Evolutionary conservation across 768 basidiomycete species (phyloP).

Genomic region (Crepidotus variabilis): DNA sequence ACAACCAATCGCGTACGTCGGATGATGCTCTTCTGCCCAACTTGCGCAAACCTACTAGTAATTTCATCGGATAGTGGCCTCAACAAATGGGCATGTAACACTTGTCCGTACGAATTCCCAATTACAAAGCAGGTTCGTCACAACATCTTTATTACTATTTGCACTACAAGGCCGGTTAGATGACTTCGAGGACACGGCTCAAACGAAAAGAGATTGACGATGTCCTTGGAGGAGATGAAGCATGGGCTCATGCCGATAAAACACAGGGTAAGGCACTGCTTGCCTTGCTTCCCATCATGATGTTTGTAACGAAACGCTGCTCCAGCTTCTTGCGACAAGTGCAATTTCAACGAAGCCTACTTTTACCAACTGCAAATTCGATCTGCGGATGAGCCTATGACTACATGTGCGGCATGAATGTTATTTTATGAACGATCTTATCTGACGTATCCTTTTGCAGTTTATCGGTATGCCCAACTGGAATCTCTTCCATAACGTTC

Average conservation of each 20-base stretch:
- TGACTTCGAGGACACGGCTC: conserved; percentile 85
- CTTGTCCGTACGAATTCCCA: conserved; percentile 94
- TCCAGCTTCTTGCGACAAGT: conserved; percentile 65
- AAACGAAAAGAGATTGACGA: conserved; percentile 93
- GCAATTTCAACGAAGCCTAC: conserved; percentile 83
- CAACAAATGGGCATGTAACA: conserved; percentile 92
- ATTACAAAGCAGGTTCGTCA: conserved; percentile 75
- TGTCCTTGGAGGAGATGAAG: conserved; percentile 90
- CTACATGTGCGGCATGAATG: conserved; percentile 52
- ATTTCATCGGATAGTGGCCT: conserved; percentile 74
- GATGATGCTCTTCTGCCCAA: conserved; percentile 90
- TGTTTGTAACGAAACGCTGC: not conserved
- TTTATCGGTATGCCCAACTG: conserved; percentile 55
- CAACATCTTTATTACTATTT: not conserved
- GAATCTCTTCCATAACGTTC: conserved; percentile 1
- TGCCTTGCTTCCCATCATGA: not conserved
- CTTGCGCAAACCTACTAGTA: conserved; percentile 84
- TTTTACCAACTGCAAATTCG: conserved; percentile 96
- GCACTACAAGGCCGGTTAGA: conserved; percentile 40
- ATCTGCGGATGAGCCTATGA: conserved; percentile 92
- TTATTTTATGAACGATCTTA: conserved; percentile 1
- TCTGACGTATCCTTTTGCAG: conserved; percentile 6
- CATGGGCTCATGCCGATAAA: conserved; percentile 92
- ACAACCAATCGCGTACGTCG: no score
- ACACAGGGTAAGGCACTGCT: conserved; percentile 52